Evolutionary conservation across 2,329 filamentous ascomycete genomes (phyloP).

Genomic region (Talaromyces piceae): DNA sequence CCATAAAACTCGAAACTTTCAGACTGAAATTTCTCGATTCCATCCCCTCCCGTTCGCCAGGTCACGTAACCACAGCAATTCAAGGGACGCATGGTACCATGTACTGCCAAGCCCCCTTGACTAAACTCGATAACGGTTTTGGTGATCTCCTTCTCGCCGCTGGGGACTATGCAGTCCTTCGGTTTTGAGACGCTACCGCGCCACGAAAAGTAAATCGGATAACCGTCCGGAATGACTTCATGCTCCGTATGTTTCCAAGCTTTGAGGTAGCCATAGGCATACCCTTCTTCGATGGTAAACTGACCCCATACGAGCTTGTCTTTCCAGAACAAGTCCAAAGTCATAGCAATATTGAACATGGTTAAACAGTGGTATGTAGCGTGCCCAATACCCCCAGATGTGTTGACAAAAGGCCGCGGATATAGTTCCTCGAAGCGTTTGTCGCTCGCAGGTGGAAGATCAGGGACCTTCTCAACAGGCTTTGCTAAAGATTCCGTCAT

Average conservation of each 20-base stretch:
- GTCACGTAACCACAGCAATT: too few species aligned
- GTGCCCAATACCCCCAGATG: too few species aligned
- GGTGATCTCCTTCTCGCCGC: too few species aligned
- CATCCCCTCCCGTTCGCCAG: background rate
- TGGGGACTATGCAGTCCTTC: too few species aligned
- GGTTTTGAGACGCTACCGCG: background rate
- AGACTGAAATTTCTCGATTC: background rate
- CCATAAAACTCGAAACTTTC: background rate
- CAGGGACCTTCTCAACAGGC: too few species aligned
- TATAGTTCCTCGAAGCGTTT: too few species aligned
- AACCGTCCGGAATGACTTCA: background rate
- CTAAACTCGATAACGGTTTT: too few species aligned
- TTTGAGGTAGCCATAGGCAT: background rate
- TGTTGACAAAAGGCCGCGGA: background rate
- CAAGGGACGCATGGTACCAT: too few species aligned
- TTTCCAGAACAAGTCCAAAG: background rate
- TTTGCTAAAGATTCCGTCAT: too few species aligned
- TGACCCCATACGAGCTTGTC: background rate
- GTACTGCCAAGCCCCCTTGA: too few species aligned
- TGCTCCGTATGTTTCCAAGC: background rate
- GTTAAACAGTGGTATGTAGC: background rate
- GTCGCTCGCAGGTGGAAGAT: too few species aligned
- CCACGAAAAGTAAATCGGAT: background rate
- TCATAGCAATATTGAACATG: background rate
- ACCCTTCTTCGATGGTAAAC: background rate